Evolutionary conservation across 495 filamentous ascomycete species (phyloP).

Genomic region (Podospora appendiculata): DNA sequence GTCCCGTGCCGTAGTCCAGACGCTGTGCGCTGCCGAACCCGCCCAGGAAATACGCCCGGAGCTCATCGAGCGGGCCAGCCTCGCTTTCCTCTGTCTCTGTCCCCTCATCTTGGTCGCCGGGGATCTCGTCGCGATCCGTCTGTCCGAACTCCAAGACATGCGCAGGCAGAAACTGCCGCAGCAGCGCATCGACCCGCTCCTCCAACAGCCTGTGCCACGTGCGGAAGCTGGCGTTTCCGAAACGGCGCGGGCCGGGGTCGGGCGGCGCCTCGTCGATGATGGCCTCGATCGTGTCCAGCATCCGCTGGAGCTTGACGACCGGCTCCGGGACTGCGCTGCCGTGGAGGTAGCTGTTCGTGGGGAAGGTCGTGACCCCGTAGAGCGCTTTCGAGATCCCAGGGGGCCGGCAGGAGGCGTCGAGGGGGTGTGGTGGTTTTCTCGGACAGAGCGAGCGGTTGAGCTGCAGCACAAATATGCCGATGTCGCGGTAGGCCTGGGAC

Average conservation of each 20-base stretch:
- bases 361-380: slow-evolving; percentile 37
- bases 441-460: slow-evolving; percentile 86
- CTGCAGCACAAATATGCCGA: slow-evolving; percentile 80
- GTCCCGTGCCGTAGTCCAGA: slow-evolving; percentile 92
- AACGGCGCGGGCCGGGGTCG: slow-evolving; percentile 75
- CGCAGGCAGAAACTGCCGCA: slow-evolving; percentile 54
- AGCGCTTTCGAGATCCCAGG: background rate
- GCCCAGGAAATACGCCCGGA: slow-evolving; percentile 73
- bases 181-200: slow-evolving; percentile 44
- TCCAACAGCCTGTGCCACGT: slow-evolving; percentile 69
- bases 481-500: slow-evolving; percentile 75
- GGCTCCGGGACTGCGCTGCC: slow-evolving; percentile 22
- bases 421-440: slow-evolving; percentile 20
- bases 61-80: slow-evolving; percentile 41
- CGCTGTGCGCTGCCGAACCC: slow-evolving; percentile 83
- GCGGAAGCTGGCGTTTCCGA: slow-evolving; percentile 85
- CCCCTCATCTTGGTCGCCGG: background rate
- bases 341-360: slow-evolving; percentile 17
- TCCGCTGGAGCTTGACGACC: slow-evolving; percentile 52
- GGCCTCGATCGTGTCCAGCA: slow-evolving; percentile 53
- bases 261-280: slow-evolving; percentile 76
- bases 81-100: slow-evolving; percentile 1
- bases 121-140: no score
- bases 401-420: no score
- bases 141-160: slow-evolving; percentile 35